phyloP scores from a whole-genome alignment of 2,329 filamentous ascomycete genomes.

The Drechslera avenae region DNA sequence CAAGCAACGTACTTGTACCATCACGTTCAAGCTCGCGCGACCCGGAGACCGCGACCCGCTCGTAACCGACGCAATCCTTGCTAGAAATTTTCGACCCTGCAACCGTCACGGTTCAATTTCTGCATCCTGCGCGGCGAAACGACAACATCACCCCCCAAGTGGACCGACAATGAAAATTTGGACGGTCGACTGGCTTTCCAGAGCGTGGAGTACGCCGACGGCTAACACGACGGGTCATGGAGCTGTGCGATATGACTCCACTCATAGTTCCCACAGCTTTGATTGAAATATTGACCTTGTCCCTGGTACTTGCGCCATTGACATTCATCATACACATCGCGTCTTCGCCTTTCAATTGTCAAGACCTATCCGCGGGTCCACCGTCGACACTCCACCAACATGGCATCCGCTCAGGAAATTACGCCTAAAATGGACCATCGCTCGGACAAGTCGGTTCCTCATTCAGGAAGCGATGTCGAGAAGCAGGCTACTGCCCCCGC shows the following conservation, averaged over 20 bases:
- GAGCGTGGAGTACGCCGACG: slow-evolving; percentile 35
- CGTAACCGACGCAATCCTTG: slow-evolving; percentile 30
- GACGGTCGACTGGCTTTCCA: slow-evolving; percentile 28
- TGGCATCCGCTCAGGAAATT: slow-evolving; percentile 34
- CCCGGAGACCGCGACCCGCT: slow-evolving; percentile 24
- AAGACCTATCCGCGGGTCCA: slow-evolving; percentile 16
- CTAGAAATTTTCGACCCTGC: slow-evolving; percentile 34
- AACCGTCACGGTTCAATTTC: slow-evolving; percentile 25
- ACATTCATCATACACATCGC: slow-evolving; percentile 20
- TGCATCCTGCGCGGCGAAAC: slow-evolving; percentile 24
- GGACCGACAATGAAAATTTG: slow-evolving; percentile 44
- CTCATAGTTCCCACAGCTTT: slow-evolving; percentile 11
- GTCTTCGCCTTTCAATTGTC: slow-evolving; percentile 12
- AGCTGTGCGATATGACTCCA: slow-evolving; percentile 26
- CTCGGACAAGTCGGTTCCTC: slow-evolving; percentile 39
- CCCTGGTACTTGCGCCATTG: slow-evolving; percentile 20
- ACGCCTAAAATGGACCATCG: slow-evolving; percentile 35
- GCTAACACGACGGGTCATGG: slow-evolving; percentile 25
- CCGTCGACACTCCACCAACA: slow-evolving; percentile 18
- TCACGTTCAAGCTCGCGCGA: slow-evolving; percentile 17
- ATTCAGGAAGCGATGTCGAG: slow-evolving; percentile 43
- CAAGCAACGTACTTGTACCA: slow-evolving; percentile 7
- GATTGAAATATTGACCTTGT: slow-evolving; percentile 31
- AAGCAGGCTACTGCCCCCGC: slow-evolving; percentile 36
- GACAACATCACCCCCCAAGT: slow-evolving; percentile 28